Evolutionary conservation across 73 alveolate species (phyloP).

Genomic region (Symbiodinium pilosum): DNA sequence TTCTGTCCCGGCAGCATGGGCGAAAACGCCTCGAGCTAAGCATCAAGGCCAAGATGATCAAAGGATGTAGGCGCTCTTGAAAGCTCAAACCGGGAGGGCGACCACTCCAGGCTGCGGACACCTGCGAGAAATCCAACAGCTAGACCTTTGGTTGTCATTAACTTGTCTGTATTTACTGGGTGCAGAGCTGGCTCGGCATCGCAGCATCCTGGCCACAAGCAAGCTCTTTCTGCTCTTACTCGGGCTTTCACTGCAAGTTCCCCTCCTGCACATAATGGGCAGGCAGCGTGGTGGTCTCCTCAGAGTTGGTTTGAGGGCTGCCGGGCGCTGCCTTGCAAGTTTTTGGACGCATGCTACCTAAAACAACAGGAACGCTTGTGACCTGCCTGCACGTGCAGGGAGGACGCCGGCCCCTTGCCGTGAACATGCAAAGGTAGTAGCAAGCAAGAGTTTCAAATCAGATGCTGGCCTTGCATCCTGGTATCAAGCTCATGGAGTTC

Average conservation of each 20-base stretch:
- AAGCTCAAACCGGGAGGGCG: background rate
- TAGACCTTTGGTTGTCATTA: too few species aligned
- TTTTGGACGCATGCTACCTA: background rate
- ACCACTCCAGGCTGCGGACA: background rate
- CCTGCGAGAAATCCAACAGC: background rate
- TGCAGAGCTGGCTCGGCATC: background rate
- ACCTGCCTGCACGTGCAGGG: conserved; percentile 32
- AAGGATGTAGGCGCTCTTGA: too few species aligned
- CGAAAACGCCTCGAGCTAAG: conserved; percentile 19
- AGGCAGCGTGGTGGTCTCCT: conserved; percentile 53
- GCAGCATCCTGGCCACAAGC: background rate
- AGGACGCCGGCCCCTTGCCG: background rate
- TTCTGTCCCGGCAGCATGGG: conserved; percentile 56
- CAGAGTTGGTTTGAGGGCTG: conserved; percentile 42
- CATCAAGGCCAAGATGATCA: too few species aligned
- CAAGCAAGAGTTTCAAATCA: background rate
- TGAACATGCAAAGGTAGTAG: background rate
- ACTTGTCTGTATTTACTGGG: background rate
- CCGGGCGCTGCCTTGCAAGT: conserved; percentile 72
- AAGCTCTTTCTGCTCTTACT: too few species aligned
- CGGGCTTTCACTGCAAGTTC: too few species aligned
- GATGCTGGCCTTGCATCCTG: conserved; percentile 41
- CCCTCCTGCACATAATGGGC: conserved; percentile 18
- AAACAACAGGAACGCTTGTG: too few species aligned
- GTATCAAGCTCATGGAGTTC: conserved; percentile 64